A percentile compares a stretch with the other conserved stretches of the same genome.
Evolutionary conservation across 305 asterid species (phyloP).

Genomic region (Nicotiana rustica): DNA sequence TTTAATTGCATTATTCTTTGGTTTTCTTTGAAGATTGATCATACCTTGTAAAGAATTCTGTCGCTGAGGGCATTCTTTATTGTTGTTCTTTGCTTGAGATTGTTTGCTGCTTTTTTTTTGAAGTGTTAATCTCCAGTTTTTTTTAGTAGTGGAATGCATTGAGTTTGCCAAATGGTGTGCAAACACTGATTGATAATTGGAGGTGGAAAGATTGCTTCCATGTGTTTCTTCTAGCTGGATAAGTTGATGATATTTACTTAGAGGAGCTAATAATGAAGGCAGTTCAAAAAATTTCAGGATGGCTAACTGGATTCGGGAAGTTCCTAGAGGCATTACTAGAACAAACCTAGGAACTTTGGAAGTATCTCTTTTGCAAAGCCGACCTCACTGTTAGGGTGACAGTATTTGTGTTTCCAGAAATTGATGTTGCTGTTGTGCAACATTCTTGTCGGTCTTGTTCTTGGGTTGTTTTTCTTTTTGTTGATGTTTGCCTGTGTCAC

Average conservation of each 20-base stretch:
- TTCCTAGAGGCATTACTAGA: background rate
- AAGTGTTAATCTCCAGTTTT: background rate
- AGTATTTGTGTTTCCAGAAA: background rate
- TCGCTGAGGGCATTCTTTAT: background rate
- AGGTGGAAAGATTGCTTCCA: background rate
- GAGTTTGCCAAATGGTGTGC: background rate
- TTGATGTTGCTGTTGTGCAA: background rate
- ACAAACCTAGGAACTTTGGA: background rate
- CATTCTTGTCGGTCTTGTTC: background rate
- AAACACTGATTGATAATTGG: too few relatives aligned
- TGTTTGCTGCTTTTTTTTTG: conserved; percentile 9
- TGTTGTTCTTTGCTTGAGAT: background rate
- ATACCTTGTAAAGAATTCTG: background rate
- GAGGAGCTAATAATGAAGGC: background rate
- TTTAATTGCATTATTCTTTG: conserved; percentile 25
- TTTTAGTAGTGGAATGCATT: background rate
- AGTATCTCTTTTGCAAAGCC: conserved; percentile 7
- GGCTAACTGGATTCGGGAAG: background rate
- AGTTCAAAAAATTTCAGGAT: conserved; percentile 9
- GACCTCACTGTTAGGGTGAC: background rate
- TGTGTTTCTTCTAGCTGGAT: background rate
- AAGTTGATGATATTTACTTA: background rate
- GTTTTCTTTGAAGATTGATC: background rate
- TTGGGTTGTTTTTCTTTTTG: background rate
- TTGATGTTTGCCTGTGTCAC: background rate